These are phyloP conservation scores for Effrenium voratum DNA, from an alignment of 73 alveolate species.

Conservation along the genomic window DNA sequence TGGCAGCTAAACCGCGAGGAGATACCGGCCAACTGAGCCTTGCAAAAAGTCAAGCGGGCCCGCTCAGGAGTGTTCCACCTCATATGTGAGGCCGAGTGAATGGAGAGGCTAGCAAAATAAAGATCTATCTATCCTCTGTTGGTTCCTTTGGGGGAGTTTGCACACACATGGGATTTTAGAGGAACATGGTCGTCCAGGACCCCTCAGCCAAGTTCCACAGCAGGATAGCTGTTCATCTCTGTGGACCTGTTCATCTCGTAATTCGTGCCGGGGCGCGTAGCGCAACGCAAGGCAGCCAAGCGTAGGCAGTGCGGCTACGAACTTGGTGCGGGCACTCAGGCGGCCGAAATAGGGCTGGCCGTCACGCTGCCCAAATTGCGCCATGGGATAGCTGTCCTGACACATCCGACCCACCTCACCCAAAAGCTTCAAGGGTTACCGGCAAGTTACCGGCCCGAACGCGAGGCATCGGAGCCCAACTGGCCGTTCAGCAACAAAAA, in stretches of 20 bases:
- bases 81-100: too few relatives aligned
- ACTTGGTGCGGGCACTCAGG: slow-evolving; percentile 23
- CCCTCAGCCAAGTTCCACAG: not conserved
- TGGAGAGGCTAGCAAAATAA: not conserved
- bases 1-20: too few relatives aligned
- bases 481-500: too few relatives aligned
- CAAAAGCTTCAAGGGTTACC: too few relatives aligned
- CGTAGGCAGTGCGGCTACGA: not conserved
- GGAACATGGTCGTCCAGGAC: not conserved
- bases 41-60: too few relatives aligned
- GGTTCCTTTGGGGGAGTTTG: not conserved
- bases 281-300: slow-evolving; percentile 43
- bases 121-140: not conserved
- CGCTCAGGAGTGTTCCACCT: too few relatives aligned
- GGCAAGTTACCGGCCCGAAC: too few relatives aligned
- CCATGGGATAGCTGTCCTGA: too few relatives aligned
- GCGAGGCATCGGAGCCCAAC: too few relatives aligned
- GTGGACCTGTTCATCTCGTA: not conserved
- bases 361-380: too few relatives aligned
- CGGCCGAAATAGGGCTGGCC: not conserved
- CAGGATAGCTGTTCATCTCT: not conserved
- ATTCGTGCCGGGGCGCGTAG: not conserved
- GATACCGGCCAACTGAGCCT: too few relatives aligned
- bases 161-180: not conserved
- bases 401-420: too few relatives aligned